phyloP scores from a whole-genome alignment of 2,329 filamentous ascomycete species.

The Falciphora oryzae region DNA sequence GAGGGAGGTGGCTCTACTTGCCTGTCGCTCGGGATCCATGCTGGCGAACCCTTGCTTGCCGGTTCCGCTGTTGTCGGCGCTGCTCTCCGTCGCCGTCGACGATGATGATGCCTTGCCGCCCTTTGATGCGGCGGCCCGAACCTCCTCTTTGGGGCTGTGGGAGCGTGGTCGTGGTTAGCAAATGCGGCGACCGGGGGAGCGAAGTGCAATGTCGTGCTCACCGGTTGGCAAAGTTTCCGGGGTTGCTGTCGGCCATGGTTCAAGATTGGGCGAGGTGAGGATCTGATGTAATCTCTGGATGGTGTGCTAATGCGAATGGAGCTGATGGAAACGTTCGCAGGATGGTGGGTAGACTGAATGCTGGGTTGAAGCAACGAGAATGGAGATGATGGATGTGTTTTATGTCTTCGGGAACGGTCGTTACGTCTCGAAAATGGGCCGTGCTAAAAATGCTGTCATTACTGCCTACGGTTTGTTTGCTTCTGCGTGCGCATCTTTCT shows the following conservation, averaged over 20 bases:
- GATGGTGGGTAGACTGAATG: no score
- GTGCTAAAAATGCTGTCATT: neutral
- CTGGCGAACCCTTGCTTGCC: slow-evolving; percentile 32
- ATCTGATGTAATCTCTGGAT: no score
- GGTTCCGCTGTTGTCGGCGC: neutral
- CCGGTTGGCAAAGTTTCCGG: slow-evolving; percentile 34
- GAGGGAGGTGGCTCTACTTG: slow-evolving; percentile 22
- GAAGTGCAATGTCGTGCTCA: slow-evolving; percentile 11
- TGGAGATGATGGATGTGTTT: neutral
- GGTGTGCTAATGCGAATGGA: no score
- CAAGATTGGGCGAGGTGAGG: neutral
- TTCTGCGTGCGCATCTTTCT: neutral
- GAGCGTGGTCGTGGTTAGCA: slow-evolving; percentile 2
- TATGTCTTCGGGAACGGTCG: neutral
- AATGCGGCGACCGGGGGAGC: neutral
- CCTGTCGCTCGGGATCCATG: slow-evolving; percentile 35
- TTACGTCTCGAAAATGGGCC: neutral
- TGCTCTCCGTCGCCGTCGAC: neutral
- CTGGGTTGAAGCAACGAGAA: neutral
- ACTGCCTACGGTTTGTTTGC: neutral
- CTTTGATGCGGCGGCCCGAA: slow-evolving; percentile 35
- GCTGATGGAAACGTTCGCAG: no score
- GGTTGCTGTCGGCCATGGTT: slow-evolving; percentile 25
- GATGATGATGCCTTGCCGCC: slow-evolving; percentile 30
- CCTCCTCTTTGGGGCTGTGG: slow-evolving; percentile 36